A percentile compares a stretch with the other conserved stretches of the same genome.
Evolutionary conservation across 768 basidiomycete species (phyloP).

Genomic region (Tricholoma furcatifolium): DNA sequence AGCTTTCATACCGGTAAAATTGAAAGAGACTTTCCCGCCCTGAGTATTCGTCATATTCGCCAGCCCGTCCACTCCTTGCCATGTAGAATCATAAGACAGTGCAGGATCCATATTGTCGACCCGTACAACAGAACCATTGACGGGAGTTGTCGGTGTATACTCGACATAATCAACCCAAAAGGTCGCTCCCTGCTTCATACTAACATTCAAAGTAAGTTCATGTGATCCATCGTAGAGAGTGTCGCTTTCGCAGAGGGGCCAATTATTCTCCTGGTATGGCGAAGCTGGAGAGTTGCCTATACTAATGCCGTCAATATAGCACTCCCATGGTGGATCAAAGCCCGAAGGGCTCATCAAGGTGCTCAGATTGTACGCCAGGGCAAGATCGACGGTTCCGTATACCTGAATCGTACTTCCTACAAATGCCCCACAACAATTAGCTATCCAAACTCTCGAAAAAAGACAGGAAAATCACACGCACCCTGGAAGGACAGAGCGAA

Average conservation of each 20-base stretch:
- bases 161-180: slow-evolving; percentile 8
- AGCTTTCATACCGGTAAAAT: background rate
- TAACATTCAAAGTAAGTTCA: slow-evolving; percentile 4
- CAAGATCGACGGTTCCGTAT: slow-evolving; percentile 17
- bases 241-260: background rate
- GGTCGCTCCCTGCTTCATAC: background rate
- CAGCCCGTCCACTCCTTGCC: background rate
- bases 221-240: background rate
- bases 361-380: background rate
- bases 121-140: background rate
- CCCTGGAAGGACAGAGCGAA: slow-evolving; percentile 28
- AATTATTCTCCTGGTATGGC: background rate
- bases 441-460: background rate
- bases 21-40: background rate
- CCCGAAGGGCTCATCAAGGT: background rate
- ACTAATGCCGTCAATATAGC: background rate
- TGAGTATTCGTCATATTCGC: slow-evolving; percentile 1
- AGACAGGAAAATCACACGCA: slow-evolving; percentile 9
- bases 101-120: slow-evolving; percentile 4
- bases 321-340: slow-evolving; percentile 6
- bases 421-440: background rate
- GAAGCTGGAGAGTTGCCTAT: background rate
- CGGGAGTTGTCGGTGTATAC: background rate
- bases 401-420: slow-evolving; percentile 15
- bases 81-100: slow-evolving; percentile 2